These are phyloP conservation scores for Linnemannia elongata DNA, from an alignment of 192 early-diverging fungal species.

Conservation along the genomic window DNA sequence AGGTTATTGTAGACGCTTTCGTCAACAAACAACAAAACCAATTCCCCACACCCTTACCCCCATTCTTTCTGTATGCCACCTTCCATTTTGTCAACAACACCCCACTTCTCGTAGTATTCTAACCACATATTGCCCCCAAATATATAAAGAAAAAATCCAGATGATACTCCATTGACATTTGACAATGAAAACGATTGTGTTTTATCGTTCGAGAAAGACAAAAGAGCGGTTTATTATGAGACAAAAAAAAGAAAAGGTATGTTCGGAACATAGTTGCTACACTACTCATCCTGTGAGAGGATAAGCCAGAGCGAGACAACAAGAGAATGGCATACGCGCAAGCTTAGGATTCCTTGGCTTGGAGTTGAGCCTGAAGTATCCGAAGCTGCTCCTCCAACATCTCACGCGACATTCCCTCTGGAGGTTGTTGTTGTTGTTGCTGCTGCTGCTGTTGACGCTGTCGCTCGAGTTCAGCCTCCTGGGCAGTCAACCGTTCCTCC, in stretches of 20 bases:
- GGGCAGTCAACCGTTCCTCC: background rate
- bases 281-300: background rate
- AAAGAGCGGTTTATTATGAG: background rate
- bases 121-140: background rate
- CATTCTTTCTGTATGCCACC: background rate
- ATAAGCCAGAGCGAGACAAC: background rate
- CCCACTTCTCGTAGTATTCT: background rate
- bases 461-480: background rate
- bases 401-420: background rate
- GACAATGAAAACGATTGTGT: too few relatives aligned
- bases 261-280: background rate
- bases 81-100: background rate
- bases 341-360: background rate
- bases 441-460: background rate
- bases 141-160: background rate
- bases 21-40: background rate
- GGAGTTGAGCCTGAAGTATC: conserved; percentile 25
- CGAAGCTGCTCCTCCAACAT: conserved; percentile 39
- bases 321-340: background rate
- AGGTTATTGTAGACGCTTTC: background rate
- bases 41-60: background rate
- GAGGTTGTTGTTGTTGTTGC: conserved; percentile 1
- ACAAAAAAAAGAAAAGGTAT: background rate
- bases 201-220: too few relatives aligned
- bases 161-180: background rate